phyloP scores from a whole-genome alignment of 805 yeast species.

The Kazachstania psychrophila region DNA sequence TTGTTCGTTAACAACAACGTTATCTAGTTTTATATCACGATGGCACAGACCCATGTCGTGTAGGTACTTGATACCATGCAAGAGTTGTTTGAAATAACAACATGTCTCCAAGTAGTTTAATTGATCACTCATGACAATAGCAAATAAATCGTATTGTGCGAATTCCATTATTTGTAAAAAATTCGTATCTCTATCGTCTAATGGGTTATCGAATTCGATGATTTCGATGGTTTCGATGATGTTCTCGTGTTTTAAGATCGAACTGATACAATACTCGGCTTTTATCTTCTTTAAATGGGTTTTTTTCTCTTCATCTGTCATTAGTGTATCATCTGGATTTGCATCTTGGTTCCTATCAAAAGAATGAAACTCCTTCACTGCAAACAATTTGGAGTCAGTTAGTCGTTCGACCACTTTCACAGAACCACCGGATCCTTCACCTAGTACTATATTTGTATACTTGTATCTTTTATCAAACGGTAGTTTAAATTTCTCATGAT shows the following conservation, averaged over 20 bases:
- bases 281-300: slow-evolving; percentile 88
- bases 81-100: slow-evolving; percentile 81
- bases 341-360: background rate
- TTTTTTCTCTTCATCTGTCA: slow-evolving; percentile 52
- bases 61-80: slow-evolving; percentile 71
- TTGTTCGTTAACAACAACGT: slow-evolving; percentile 73
- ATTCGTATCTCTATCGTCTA: slow-evolving; percentile 61
- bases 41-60: slow-evolving; percentile 84
- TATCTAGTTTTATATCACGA: slow-evolving; percentile 84
- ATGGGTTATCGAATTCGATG: slow-evolving; percentile 28
- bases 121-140: slow-evolving; percentile 86
- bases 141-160: slow-evolving; percentile 84
- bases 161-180: slow-evolving; percentile 89
- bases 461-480: slow-evolving; percentile 72
- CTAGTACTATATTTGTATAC: slow-evolving; percentile 65
- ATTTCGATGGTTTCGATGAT: slow-evolving; percentile 86
- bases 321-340: no score
- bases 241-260: slow-evolving; percentile 80
- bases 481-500: background rate
- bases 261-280: slow-evolving; percentile 88
- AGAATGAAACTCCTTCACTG: slow-evolving; percentile 76
- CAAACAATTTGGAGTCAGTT: slow-evolving; percentile 63
- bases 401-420: slow-evolving; percentile 65
- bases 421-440: slow-evolving; percentile 93
- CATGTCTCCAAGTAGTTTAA: slow-evolving; percentile 70